Percentiles rank a stretch among this genome's conserved stretches.
phyloP scores from a whole-genome alignment of 768 basidiomycete genomes.

The Phlebiopsis flavidoalba region DNA sequence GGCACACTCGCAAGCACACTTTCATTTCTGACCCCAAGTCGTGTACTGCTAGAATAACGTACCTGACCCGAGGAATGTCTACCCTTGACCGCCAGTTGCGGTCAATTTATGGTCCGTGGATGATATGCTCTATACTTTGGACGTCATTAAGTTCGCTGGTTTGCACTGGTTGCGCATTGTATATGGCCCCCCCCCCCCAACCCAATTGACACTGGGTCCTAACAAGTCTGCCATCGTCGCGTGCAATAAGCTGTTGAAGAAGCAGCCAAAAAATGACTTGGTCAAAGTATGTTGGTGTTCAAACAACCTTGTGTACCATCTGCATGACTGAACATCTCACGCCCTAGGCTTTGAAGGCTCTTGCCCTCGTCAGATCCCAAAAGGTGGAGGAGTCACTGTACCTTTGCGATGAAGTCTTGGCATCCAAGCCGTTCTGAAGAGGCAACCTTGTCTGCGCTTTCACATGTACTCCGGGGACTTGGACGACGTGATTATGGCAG shows the following conservation, averaged over 20 bases:
- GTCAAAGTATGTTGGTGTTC: slow-evolving; percentile 47
- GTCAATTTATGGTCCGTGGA: slow-evolving; percentile 70
- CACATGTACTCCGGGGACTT: slow-evolving; percentile 75
- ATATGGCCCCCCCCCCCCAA: no score
- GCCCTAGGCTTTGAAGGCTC: slow-evolving; percentile 71
- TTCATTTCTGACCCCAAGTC: not conserved
- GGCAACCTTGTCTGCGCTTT: slow-evolving; percentile 70
- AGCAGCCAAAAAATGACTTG: slow-evolving; percentile 68
- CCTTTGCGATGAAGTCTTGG: slow-evolving; percentile 77
- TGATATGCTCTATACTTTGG: not conserved
- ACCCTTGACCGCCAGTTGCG: slow-evolving; percentile 80
- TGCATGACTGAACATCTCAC: not conserved
- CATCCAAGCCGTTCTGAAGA: slow-evolving; percentile 69
- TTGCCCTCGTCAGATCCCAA: slow-evolving; percentile 78
- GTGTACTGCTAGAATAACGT: not conserved
- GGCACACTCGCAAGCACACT: not conserved
- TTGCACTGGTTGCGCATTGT: slow-evolving; percentile 1
- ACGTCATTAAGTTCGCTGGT: not conserved
- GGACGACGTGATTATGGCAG: slow-evolving; percentile 50
- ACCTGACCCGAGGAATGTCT: slow-evolving; percentile 34
- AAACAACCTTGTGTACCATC: not conserved
- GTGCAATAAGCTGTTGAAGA: slow-evolving; percentile 86
- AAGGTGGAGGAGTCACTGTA: slow-evolving; percentile 81
- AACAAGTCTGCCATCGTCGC: slow-evolving; percentile 82
- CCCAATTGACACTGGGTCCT: slow-evolving; percentile 79